These are phyloP conservation scores for Quillaja saponaria DNA, from an alignment of 306 rosid species.

Conservation along the genomic window DNA sequence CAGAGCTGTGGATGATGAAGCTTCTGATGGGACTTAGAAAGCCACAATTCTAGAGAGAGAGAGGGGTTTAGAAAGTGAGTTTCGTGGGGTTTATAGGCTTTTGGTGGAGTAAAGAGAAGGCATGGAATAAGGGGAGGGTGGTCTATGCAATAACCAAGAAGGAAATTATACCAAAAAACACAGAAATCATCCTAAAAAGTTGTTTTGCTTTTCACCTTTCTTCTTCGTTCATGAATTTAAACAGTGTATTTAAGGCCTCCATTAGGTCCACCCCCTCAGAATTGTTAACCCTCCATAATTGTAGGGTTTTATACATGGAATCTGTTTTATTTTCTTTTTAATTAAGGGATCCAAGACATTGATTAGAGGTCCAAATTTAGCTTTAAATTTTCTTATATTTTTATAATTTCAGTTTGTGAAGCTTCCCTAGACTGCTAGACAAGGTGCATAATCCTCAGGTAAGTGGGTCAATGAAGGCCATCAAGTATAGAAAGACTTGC, in stretches of 20 bases:
- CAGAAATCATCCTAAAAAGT: constrained; percentile 53
- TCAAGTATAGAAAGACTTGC: no score
- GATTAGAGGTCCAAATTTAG: constrained; percentile 23
- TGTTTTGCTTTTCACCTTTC: constrained; percentile 34
- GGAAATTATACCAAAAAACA: constrained; percentile 36
- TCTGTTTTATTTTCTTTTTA: constrained; percentile 15
- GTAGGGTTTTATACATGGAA: constrained; percentile 37
- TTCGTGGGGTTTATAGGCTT: constrained; percentile 50
- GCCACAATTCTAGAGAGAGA: constrained; percentile 11
- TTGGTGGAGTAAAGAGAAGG: constrained; percentile 34
- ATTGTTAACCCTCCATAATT: no score
- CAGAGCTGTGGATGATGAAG: constrained; percentile 9
- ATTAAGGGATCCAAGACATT: constrained; percentile 32
- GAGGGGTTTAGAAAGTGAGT: constrained; percentile 37
- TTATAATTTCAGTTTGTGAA: constrained; percentile 28
- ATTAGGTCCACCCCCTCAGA: constrained; percentile 4
- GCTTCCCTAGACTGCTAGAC: constrained; percentile 21
- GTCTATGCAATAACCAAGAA: constrained; percentile 46
- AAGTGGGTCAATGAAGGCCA: not conserved
- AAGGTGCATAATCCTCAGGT: constrained; percentile 20
- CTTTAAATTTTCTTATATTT: not conserved
- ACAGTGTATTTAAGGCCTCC: constrained; percentile 26
- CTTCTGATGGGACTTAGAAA: constrained; percentile 35
- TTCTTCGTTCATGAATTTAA: constrained; percentile 26
- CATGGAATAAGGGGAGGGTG: constrained; percentile 40